These are phyloP conservation scores for Xerocomus nothofagi DNA, from an alignment of 1,284 basidiomycete genomes.

Conservation along the genomic window DNA sequence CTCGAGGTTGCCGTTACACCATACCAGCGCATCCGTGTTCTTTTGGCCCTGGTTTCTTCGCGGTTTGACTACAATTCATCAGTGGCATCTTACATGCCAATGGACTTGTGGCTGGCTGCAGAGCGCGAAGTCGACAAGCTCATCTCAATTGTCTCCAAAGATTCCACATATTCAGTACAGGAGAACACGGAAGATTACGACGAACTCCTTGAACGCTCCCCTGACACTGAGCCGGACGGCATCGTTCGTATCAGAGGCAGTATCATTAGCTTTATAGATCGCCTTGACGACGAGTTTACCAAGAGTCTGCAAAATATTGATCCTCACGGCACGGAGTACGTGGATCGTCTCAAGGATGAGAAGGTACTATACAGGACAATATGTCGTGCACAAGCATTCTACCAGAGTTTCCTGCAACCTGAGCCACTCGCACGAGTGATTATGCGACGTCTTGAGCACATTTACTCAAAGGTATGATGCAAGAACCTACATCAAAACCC, in stretches of 20 bases:
- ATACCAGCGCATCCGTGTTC: conserved; percentile 93
- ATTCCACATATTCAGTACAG: conserved; percentile 82
- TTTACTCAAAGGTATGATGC: conserved; percentile 86
- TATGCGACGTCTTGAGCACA: conserved; percentile 95
- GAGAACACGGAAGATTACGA: conserved; percentile 92
- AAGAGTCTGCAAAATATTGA: conserved; percentile 98
- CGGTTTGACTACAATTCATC: conserved; percentile 98
- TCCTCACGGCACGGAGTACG: conserved; percentile 97
- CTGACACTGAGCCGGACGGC: conserved; percentile 66
- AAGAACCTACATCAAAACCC: neutral
- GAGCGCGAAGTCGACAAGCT: conserved; percentile 89
- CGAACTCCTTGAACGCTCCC: conserved; percentile 83
- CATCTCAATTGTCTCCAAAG: conserved; percentile 71
- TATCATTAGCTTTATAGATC: conserved; percentile 93
- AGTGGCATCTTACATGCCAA: conserved; percentile 84
- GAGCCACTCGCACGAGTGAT: conserved; percentile 87
- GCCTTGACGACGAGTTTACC: conserved; percentile 98
- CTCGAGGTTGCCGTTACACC: conserved; percentile 83
- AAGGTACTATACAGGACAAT: conserved; percentile 93
- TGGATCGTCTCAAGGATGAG: conserved; percentile 94
- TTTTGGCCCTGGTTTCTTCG: conserved; percentile 91
- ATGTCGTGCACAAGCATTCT: conserved; percentile 88
- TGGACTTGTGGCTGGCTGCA: conserved; percentile 89
- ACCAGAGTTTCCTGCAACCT: conserved; percentile 75
- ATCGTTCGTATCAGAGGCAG: conserved; percentile 85